Evolutionary conservation across 2,329 filamentous ascomycete genomes (phyloP).

Genomic region (Beauveria caledonica): DNA sequence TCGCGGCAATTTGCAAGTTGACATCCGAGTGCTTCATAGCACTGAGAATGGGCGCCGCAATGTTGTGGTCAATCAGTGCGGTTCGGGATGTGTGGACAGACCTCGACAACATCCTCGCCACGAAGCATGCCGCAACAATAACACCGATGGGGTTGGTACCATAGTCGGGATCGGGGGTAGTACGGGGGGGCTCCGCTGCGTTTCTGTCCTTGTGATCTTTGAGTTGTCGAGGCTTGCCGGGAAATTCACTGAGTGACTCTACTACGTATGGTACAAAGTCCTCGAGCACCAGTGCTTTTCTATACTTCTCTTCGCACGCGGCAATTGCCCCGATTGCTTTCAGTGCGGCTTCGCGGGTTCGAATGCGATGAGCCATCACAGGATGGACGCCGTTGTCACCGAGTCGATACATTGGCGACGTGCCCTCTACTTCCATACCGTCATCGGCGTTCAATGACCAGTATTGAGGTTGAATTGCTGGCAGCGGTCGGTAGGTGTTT

Average conservation of each 20-base stretch:
- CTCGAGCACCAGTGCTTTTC: conserved; percentile 73
- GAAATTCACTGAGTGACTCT: conserved; percentile 60
- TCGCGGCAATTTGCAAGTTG: conserved; percentile 79
- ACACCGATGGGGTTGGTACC: conserved; percentile 69
- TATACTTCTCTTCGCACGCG: conserved; percentile 72
- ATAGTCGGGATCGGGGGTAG: conserved; percentile 38
- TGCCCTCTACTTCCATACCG: conserved; percentile 25
- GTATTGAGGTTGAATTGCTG: conserved; percentile 24
- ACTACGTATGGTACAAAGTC: conserved; percentile 77
- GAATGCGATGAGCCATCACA: conserved; percentile 59
- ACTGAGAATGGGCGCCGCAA: conserved; percentile 67
- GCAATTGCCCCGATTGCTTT: conserved; percentile 76
- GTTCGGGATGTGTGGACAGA: conserved; percentile 81
- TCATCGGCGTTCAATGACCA: conserved; percentile 32
- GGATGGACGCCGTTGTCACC: conserved; percentile 55
- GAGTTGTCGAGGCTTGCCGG: conserved; percentile 37
- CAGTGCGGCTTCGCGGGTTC: conserved; percentile 65
- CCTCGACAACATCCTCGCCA: conserved; percentile 71
- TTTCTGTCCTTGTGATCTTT: conserved; percentile 36
- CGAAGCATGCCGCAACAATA: conserved; percentile 76
- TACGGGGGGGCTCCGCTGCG: conserved; percentile 23
- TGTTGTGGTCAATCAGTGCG: conserved; percentile 75
- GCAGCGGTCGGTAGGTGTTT: conserved; percentile 40
- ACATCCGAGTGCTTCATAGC: conserved; percentile 68
- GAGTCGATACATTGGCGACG: conserved; percentile 37